A percentile compares a stretch with the other conserved stretches of the same genome.
Conservation (phyloP, 23 red algal genomes). For the Agarophyton chilense region DNA sequence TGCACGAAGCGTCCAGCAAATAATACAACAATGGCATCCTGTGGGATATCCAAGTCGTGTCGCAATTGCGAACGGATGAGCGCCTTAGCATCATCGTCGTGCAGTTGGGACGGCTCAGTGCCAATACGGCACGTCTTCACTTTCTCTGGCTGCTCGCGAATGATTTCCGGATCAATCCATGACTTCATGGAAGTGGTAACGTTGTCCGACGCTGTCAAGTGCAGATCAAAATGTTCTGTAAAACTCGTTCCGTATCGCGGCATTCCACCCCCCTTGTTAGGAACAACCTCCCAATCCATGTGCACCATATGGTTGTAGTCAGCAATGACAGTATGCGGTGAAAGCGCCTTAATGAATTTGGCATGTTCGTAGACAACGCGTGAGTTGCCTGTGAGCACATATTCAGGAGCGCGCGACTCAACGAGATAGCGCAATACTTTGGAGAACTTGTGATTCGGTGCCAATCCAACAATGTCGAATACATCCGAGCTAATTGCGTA, state of each 20-base stretch:
- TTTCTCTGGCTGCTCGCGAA: conserved; percentile 24
- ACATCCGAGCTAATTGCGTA: conserved; percentile 49
- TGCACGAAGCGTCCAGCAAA: conserved; percentile 52
- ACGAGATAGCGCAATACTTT: conserved; percentile 43
- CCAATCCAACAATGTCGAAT: conserved; percentile 53
- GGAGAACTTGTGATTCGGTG: conserved; percentile 64
- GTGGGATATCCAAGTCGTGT: conserved; percentile 21
- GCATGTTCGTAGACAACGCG: conserved; percentile 63
- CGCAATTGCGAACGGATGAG: conserved; percentile 42
- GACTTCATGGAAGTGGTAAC: conserved; percentile 58
- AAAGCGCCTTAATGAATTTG: conserved; percentile 57
- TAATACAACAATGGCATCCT: conserved; percentile 47
- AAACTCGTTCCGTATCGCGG: conserved; percentile 46
- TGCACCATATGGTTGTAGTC: conserved; percentile 66
- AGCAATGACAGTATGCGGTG: conserved; percentile 42
- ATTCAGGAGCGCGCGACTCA: conserved; percentile 42
- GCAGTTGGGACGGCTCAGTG: conserved; percentile 30
- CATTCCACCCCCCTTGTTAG: conserved; percentile 52
- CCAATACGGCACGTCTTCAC: conserved; percentile 69
- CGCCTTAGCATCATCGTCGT: conserved; percentile 44
- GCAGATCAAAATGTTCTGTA: conserved; percentile 29
- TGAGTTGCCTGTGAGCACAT: conserved; percentile 44
- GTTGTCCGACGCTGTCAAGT: conserved; percentile 51
- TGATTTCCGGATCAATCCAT: conserved; percentile 56
- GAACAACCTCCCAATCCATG: conserved; percentile 42